Evolutionary conservation across 2,329 filamentous ascomycete species (phyloP), one percentile per base, ranked within the genome.

Genomic region (Tolypocladium guangdongense): DNA sequence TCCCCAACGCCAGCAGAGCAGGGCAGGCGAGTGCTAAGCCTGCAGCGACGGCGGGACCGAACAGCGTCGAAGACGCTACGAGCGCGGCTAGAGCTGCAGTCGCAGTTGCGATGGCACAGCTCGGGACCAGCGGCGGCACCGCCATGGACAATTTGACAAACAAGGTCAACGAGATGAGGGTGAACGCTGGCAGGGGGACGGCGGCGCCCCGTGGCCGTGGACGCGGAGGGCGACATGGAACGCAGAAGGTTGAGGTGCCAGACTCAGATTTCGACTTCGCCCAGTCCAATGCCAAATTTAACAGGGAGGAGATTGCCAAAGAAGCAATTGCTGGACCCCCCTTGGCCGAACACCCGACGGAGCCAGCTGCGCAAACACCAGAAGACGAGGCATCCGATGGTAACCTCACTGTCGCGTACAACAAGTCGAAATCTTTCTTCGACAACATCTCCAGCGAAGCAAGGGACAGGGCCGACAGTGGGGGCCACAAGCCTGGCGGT

Each of bases 391-490:
- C 57, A 10, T 66, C 71, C 16, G 69, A 76, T 1, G 70, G 76
- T 14, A 64, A 70, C 20, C 74, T 75, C 7, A 72, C 75, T 16
- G 60, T 70, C 14, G 76, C 82, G 0, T 99, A 99, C 73, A 92
- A 96, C 75, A 96, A 90, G 71, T 79, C 84, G 6, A 83, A 75
- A 4, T 96, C 90, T 1, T 99, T 99, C 77, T 99, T 99, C 66
- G 93, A 99, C 72, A 96, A 99, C 69, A 96, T 99, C 59, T 95
- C 90, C 1, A 95, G 89, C 60, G 93, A 99, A 67, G 81, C 88
- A 57, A 95, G 88, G 69, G 93, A 99, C 59, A 83, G 93, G 45
- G 84, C 88, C 51, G 88, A 92, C 57, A 84, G 84, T 39, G 77
- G 76, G 43, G 79, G 78, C 5, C 79, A 82, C 57, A 82, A 83